Conservation (phyloP, 2,329 filamentous ascomycete genomes). For the Parafenestella ontariensis region DNA sequence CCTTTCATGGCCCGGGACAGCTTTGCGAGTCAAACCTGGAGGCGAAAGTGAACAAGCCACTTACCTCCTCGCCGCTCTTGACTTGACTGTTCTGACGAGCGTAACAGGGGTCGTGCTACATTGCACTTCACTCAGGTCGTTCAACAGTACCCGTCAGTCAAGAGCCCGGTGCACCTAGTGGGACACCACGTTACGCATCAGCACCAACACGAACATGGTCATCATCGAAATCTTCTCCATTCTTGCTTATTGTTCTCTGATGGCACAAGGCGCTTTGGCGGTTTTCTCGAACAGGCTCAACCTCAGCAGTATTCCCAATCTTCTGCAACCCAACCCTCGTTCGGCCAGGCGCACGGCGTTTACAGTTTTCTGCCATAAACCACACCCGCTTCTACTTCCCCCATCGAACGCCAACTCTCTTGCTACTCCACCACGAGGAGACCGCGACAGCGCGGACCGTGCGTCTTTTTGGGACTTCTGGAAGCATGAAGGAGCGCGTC, state of each 20-base stretch:
- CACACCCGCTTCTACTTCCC: constrained; percentile 1
- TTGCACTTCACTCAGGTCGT: constrained; percentile 19
- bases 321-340: constrained; percentile 25
- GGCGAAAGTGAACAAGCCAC: constrained; percentile 46
- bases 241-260: constrained; percentile 50
- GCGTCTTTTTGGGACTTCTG: not conserved
- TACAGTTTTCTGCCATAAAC: constrained; percentile 33
- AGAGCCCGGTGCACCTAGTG: constrained; percentile 13
- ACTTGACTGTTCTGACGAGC: constrained; percentile 36
- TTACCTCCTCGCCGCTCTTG: constrained; percentile 25
- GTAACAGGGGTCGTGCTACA: constrained; percentile 29
- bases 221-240: constrained; percentile 43
- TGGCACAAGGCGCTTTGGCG: constrained; percentile 38
- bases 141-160: constrained; percentile 20
- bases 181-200: constrained; percentile 13
- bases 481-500: constrained; percentile 7
- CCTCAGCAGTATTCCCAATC: constrained; percentile 25
- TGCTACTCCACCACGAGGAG: not conserved
- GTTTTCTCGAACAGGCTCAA: constrained; percentile 33
- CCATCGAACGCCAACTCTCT: not conserved
- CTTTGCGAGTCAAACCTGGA: constrained; percentile 45
- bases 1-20: constrained; percentile 49
- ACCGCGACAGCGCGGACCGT: not conserved
- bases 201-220: constrained; percentile 28
- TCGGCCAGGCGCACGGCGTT: constrained; percentile 32